Evolutionary conservation across 495 filamentous ascomycete genomes (phyloP).

Genomic region (Penicillium salamii): DNA sequence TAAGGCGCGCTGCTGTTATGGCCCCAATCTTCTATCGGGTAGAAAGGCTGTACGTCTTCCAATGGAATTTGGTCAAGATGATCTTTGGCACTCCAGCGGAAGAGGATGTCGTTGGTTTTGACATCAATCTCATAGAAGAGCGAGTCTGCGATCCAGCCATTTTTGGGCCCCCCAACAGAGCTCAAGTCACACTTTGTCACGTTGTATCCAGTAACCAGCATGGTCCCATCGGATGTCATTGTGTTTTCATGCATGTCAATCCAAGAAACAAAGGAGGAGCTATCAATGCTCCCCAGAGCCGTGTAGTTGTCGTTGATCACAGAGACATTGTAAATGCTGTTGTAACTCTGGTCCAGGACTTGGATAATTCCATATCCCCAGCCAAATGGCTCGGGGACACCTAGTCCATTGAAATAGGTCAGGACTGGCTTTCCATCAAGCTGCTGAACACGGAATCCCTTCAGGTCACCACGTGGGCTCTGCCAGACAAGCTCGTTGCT

Average conservation of each 20-base stretch:
- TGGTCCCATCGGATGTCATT: conserved; percentile 35
- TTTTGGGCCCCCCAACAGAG: conserved; percentile 27
- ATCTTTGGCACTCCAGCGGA: conserved; percentile 25
- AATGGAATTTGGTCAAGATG: conserved; percentile 2
- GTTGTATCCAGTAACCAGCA: conserved; percentile 46
- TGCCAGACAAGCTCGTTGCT: conserved; percentile 1
- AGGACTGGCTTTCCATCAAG: conserved; percentile 3
- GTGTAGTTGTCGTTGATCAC: conserved; percentile 6
- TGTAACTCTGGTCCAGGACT: conserved; percentile 37
- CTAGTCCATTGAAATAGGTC: conserved; percentile 5
- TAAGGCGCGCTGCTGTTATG: conserved; percentile 3
- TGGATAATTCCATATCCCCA: conserved; percentile 25
- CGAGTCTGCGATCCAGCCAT: conserved; percentile 45
- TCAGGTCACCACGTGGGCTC: neutral
- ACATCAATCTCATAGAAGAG: conserved; percentile 41
- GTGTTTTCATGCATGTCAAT: conserved; percentile 31
- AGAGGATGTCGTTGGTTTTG: conserved; percentile 28
- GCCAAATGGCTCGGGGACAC: conserved; percentile 5
- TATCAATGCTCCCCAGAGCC: conserved; percentile 1
- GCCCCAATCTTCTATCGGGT: neutral
- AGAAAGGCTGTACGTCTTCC: conserved; percentile 2
- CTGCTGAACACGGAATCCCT: neutral
- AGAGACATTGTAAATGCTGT: conserved; percentile 25
- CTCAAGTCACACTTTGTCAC: conserved; percentile 36
- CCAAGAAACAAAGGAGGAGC: conserved; percentile 5